Evolutionary conservation across 1,139 yeast genomes (phyloP).

Genomic region (Taphrina deformans): DNA sequence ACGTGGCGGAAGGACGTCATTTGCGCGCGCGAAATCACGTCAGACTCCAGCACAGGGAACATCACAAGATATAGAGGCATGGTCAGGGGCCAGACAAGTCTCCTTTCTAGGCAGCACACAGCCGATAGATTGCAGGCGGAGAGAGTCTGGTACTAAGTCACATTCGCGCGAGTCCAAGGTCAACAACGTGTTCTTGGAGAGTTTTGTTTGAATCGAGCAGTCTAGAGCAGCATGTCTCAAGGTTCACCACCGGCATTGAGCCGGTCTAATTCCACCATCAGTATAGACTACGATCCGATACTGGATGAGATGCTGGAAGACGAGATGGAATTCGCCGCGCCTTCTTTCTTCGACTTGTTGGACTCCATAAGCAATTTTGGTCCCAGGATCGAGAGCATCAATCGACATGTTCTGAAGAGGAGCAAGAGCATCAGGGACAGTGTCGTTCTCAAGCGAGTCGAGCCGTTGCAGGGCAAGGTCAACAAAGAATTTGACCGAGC

Average conservation of each 20-base stretch:
- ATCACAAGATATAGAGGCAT: not conserved
- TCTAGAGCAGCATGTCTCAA: not conserved
- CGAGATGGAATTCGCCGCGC: constrained; percentile 29
- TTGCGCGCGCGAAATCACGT: not conserved
- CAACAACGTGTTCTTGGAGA: not conserved
- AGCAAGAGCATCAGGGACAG: constrained; percentile 23
- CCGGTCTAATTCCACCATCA: constrained; percentile 12
- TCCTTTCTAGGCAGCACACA: not conserved
- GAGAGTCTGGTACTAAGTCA: not conserved
- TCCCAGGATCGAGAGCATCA: constrained; percentile 30
- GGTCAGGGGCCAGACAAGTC: not conserved
- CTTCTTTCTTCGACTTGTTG: constrained; percentile 24
- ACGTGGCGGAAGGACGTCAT: constrained; percentile 1
- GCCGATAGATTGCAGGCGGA: not conserved
- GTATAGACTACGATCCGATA: constrained; percentile 31
- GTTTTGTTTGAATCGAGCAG: not conserved
- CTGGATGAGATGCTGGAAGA: constrained; percentile 32
- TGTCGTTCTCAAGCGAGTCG: constrained; percentile 22
- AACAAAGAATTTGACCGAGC: constrained; percentile 45
- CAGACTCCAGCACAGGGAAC: not conserved
- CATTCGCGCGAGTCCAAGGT: not conserved
- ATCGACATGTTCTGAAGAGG: constrained; percentile 17
- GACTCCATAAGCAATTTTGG: constrained; percentile 30
- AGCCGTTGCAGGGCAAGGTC: constrained; percentile 34
- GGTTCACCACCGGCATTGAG: constrained; percentile 23